Evolutionary conservation across 2,329 filamentous ascomycete genomes (phyloP).

Genomic region (Pyricularia sp.): DNA sequence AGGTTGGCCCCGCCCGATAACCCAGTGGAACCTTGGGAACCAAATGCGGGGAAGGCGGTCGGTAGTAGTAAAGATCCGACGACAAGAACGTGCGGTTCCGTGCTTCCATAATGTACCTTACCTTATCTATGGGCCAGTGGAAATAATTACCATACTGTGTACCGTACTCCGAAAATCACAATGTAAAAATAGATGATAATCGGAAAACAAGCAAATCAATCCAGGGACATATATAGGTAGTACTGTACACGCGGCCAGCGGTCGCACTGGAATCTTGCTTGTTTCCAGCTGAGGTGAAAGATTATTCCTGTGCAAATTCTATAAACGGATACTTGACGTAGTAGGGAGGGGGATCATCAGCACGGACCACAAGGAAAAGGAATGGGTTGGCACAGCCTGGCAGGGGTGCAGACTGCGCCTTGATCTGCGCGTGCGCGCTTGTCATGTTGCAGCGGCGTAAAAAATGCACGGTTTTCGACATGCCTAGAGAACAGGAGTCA

Average conservation of each 20-base stretch:
- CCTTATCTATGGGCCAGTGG: too few relatives aligned
- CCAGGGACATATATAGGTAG: neutral
- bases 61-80: neutral
- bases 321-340: neutral
- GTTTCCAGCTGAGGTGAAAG: neutral
- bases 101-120: too few relatives aligned
- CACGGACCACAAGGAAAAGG: neutral
- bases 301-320: neutral
- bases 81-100: too few relatives aligned
- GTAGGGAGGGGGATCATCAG: neutral
- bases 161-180: neutral
- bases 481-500: neutral
- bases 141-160: too few relatives aligned
- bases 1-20: neutral
- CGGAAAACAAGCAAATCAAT: neutral
- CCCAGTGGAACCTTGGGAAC: neutral
- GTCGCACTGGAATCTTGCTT: neutral
- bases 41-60: neutral
- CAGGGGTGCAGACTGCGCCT: neutral
- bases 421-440: neutral
- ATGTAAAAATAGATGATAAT: neutral
- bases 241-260: neutral
- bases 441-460: neutral
- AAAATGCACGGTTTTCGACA: neutral
- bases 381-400: neutral